These are phyloP conservation scores for Ulmus americana DNA, from an alignment of 331 rosid species.

Conservation along the genomic window DNA sequence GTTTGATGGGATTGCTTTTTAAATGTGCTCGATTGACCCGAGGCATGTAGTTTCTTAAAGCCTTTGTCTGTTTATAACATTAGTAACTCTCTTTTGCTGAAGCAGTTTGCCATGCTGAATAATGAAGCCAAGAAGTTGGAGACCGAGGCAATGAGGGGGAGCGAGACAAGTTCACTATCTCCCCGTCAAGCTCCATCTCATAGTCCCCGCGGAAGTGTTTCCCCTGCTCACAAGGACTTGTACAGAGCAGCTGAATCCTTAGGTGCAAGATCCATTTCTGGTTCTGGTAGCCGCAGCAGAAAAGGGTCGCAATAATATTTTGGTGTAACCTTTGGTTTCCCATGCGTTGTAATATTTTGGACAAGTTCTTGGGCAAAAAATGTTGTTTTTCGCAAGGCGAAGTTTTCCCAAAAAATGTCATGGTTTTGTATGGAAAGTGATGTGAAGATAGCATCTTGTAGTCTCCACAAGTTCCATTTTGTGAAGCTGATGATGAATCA, in stretches of 20 bases:
- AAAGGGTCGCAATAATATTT: conserved; percentile 41
- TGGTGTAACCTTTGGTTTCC: neutral
- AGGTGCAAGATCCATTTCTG: conserved; percentile 32
- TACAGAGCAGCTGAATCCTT: conserved; percentile 28
- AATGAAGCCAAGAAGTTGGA: conserved; percentile 69
- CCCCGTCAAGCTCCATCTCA: conserved; percentile 52
- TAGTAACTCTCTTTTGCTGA: conserved; percentile 16
- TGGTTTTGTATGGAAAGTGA: conserved; percentile 3
- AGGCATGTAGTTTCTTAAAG: neutral
- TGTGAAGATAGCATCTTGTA: conserved; percentile 11
- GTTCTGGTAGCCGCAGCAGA: conserved; percentile 66
- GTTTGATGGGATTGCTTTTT: too few relatives aligned
- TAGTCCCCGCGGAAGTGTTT: conserved; percentile 45
- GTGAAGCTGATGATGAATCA: neutral
- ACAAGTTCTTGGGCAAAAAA: neutral
- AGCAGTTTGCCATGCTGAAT: conserved; percentile 53
- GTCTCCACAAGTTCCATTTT: neutral
- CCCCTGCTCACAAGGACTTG: conserved; percentile 41
- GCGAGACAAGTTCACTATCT: conserved; percentile 52
- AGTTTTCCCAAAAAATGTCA: conserved; percentile 5
- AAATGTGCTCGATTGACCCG: too few relatives aligned
- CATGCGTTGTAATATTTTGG: conserved; percentile 22
- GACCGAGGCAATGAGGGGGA: conserved; percentile 41
- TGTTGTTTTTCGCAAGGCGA: conserved; percentile 2
- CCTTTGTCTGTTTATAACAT: conserved; percentile 1